Evolutionary conservation across 192 early-diverging fungal genomes (phyloP), one percentile per base, ranked within the genome.

Genomic region (Linnemannia hyalina): DNA sequence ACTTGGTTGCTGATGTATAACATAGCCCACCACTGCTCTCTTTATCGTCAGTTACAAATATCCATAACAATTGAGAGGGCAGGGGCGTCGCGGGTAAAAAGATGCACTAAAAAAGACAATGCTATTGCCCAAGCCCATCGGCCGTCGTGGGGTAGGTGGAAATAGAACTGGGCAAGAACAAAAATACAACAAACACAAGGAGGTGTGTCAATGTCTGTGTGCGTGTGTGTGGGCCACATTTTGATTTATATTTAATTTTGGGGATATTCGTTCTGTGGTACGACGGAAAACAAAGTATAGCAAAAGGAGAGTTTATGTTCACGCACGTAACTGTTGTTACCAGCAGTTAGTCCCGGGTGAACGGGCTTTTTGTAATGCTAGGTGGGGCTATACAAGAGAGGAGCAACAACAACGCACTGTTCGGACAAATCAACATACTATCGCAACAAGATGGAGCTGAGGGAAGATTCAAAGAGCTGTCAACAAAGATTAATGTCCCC

Each of bases 181-280:
- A 63, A 32, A 49, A 52, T 38, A 42, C 22, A 42, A 26, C 16
- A 44, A 26, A 74, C 42, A 44, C n/a, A 32, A 44, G 40, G 72
- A 75, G 29, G 54, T 52, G n/a, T 16, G 0, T 29, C 10, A 1
- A 35, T 35, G 26, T 18, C 11, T 49, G 16, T 49, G n/a, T 15
- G 0, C 13, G 29, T 29, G 60, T 32, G 26, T 60, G 60, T 65
- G 60, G 60, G 60, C 60, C 60, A 65, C 60, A 63, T 29, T 65
- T 65, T 60, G n/a, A 65, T 65, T 65, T 65, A 32, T 65, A 65
- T 65, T 65, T 65, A 65, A 65, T 65, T 65, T 65, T 26, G 60
- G 9, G 9, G 29, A 65, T 65, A 65, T 65, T 65, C 60, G 29
- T 65, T 65, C 60, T 65, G 60, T 65, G 60, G 60, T 65, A 65